Percentiles rank a stretch among this genome's conserved stretches.
phyloP scores from a whole-genome alignment of 306 rosid species.

The Pyrus pyrifolia region DNA sequence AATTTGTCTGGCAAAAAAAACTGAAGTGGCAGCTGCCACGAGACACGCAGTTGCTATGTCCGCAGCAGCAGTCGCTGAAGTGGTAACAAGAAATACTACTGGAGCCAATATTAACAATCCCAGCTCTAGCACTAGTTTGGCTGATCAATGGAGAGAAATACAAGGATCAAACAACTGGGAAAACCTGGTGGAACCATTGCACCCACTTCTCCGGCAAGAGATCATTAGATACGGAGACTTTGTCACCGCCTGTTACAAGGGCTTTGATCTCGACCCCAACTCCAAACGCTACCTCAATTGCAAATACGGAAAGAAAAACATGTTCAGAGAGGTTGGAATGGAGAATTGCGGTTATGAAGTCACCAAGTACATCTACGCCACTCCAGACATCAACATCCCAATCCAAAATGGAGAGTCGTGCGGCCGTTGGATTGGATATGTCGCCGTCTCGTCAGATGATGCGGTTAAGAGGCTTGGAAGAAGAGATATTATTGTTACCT shows the following conservation, averaged over 20 bases:
- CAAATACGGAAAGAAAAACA: constrained; percentile 61
- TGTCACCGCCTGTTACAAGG: constrained; percentile 67
- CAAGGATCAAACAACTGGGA: constrained; percentile 87
- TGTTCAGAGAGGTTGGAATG: constrained; percentile 65
- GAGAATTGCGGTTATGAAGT: constrained; percentile 55
- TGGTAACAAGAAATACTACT: neutral
- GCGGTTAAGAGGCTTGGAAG: constrained; percentile 47
- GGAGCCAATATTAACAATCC: neutral
- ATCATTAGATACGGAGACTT: constrained; percentile 75
- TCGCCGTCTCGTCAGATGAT: constrained; percentile 53
- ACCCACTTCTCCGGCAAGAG: constrained; percentile 74
- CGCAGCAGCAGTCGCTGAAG: neutral
- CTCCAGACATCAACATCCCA: constrained; percentile 55
- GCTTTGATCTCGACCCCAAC: constrained; percentile 68
- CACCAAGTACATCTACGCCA: constrained; percentile 83
- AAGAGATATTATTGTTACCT: constrained; percentile 58
- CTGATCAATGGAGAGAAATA: constrained; percentile 52
- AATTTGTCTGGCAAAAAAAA: constrained; percentile 31
- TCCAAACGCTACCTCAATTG: constrained; percentile 74
- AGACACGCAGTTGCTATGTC: constrained; percentile 9
- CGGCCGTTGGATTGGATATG: constrained; percentile 84
- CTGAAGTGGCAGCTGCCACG: neutral
- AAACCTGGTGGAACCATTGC: constrained; percentile 60
- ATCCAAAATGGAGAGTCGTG: constrained; percentile 38
- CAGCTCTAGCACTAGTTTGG: constrained; percentile 3